Percentiles rank a stretch among this genome's conserved stretches.
phyloP scores from a whole-genome alignment of 108 stramenopile species.

The Stephanodiscus triporus region DNA sequence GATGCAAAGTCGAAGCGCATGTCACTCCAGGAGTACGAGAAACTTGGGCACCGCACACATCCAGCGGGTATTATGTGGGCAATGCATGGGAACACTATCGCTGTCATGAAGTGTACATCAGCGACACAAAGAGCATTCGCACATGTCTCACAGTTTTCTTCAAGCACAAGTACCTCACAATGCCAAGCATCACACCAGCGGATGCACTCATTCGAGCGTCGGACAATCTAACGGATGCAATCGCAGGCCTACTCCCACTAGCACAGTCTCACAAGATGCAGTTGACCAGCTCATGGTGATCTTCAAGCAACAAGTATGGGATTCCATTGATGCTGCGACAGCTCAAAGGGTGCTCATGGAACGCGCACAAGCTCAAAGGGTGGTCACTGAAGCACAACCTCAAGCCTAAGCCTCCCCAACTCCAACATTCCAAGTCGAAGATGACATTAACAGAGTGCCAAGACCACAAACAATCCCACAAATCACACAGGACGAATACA shows the following conservation, averaged over 20 bases:
- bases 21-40: background rate
- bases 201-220: conserved; percentile 22
- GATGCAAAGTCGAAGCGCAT: conserved; percentile 9
- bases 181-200: background rate
- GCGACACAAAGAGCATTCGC: too few relatives aligned
- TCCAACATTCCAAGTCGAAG: too few relatives aligned
- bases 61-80: conserved; percentile 4
- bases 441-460: too few relatives aligned
- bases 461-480: background rate
- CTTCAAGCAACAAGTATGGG: background rate
- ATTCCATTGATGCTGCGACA: background rate
- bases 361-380: background rate
- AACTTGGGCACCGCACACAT: conserved; percentile 9
- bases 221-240: background rate
- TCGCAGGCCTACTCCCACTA: background rate
- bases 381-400: too few relatives aligned
- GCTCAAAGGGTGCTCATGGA: background rate
- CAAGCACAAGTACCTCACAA: background rate
- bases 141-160: too few relatives aligned
- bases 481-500: background rate
- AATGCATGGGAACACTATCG: conserved; percentile 6
- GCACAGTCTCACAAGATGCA: background rate
- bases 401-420: too few relatives aligned
- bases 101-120: too few relatives aligned
- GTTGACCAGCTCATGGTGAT: background rate